Percentiles rank a stretch among this genome's conserved stretches.
These are phyloP conservation scores for Pichia sp. DNA, from an alignment of 1,139 yeast species.

Conservation along the genomic window DNA sequence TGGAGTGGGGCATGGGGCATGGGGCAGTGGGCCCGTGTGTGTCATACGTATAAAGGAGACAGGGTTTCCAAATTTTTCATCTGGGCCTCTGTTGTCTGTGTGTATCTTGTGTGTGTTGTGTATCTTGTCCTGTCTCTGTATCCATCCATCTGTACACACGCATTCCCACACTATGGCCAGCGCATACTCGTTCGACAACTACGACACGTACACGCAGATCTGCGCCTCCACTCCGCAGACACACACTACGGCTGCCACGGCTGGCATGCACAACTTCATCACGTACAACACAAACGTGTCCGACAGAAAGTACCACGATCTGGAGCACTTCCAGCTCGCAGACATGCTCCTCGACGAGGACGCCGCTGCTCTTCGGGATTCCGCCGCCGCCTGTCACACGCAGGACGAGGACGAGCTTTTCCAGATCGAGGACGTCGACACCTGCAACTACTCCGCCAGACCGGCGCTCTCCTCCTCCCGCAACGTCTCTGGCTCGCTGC, in stretches of 20 bases:
- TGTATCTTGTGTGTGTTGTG: neutral
- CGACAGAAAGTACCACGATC: neutral
- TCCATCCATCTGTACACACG: neutral
- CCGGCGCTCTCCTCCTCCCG: neutral
- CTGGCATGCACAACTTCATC: neutral
- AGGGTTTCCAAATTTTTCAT: neutral
- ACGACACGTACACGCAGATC: conserved; percentile 3
- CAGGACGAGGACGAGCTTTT: conserved; percentile 11
- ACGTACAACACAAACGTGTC: conserved; percentile 4
- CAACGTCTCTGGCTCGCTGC: neutral
- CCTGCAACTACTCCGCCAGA: conserved; percentile 2
- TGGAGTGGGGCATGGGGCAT: neutral
- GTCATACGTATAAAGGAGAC: conserved; percentile 3
- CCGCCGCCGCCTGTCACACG: neutral
- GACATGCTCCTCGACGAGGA: neutral
- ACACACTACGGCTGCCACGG: neutral
- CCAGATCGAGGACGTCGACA: conserved; percentile 17
- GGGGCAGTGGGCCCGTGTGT: neutral
- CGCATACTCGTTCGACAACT: neutral
- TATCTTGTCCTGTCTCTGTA: neutral
- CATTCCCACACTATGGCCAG: conserved; percentile 3
- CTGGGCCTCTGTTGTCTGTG: neutral
- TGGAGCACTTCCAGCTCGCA: conserved; percentile 1
- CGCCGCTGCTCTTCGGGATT: neutral
- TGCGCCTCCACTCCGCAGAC: conserved; percentile 4